Evolutionary conservation across 192 early-diverging fungal genomes (phyloP).

Genomic region (Chytriomyces confervae): DNA sequence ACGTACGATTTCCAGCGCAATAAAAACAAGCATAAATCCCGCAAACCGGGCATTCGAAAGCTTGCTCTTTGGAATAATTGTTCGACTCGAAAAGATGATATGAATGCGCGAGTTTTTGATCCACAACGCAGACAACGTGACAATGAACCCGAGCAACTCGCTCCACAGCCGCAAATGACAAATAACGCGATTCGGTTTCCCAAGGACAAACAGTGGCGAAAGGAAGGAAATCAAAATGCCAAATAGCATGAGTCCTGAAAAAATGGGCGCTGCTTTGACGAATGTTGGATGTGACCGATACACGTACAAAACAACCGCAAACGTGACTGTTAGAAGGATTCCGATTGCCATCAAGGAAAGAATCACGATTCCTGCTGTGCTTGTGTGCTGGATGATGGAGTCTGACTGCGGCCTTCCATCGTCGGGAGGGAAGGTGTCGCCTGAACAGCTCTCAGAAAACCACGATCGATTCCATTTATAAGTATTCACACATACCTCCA

Average conservation of each 20-base stretch:
- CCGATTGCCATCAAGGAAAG: background rate
- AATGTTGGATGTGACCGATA: constrained; percentile 3
- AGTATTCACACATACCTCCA: constrained; percentile 10
- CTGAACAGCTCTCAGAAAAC: background rate
- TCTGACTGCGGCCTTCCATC: background rate
- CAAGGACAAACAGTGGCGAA: background rate
- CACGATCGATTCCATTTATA: background rate
- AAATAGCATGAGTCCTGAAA: constrained; percentile 6
- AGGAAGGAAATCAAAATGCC: background rate
- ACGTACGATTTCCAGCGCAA: background rate
- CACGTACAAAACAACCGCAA: background rate
- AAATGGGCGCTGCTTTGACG: constrained; percentile 12
- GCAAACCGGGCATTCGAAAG: constrained; percentile 11
- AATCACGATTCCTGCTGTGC: background rate
- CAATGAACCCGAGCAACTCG: constrained; percentile 1
- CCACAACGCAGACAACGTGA: constrained; percentile 1
- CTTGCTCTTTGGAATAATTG: constrained; percentile 26
- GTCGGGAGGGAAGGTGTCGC: constrained; percentile 1
- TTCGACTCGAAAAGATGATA: constrained; percentile 28
- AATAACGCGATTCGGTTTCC: background rate
- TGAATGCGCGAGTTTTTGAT: constrained; percentile 22
- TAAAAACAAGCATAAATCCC: background rate
- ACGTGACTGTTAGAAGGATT: background rate
- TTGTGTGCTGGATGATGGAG: background rate
- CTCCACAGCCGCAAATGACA: constrained; percentile 21